A percentile compares a stretch with the other conserved stretches of the same genome.
phyloP scores from a whole-genome alignment of 2,329 filamentous ascomycete species.

The Colletotrichum aenigma region DNA sequence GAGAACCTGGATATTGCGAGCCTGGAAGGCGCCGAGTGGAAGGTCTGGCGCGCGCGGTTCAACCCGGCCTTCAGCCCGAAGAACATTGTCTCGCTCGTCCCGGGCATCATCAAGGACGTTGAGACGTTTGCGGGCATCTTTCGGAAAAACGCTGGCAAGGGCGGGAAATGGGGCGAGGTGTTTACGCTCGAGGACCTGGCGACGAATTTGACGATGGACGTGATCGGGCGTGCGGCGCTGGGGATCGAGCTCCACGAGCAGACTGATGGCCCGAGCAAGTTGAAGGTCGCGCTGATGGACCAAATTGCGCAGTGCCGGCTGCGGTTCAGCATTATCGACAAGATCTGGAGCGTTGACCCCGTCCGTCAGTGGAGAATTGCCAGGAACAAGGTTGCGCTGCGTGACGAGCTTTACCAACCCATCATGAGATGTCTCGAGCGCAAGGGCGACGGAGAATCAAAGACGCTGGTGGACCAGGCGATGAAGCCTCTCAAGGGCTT shows the following conservation, averaged over 20 bases:
- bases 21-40: conserved; percentile 31
- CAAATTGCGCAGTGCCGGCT: not conserved
- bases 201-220: conserved; percentile 42
- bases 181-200: conserved; percentile 38
- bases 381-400: not conserved
- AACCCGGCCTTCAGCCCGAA: conserved; percentile 41
- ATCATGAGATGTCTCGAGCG: not conserved
- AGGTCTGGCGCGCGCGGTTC: conserved; percentile 33
- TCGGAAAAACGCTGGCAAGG: conserved; percentile 26
- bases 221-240: conserved; percentile 41
- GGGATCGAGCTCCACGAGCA: conserved; percentile 11
- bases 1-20: conserved; percentile 33
- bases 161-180: conserved; percentile 32
- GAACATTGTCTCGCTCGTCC: conserved; percentile 36
- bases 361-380: not conserved
- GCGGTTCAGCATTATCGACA: not conserved
- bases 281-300: not conserved
- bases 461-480: conserved; percentile 30
- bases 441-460: not conserved
- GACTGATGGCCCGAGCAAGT: not conserved
- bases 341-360: not conserved
- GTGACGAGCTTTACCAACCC: not conserved
- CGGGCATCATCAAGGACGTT: conserved; percentile 40
- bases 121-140: conserved; percentile 36
- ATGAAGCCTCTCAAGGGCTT: conserved; percentile 10